Conservation (phyloP, 768 basidiomycete species). For the Antrodiella citrinella region DNA sequence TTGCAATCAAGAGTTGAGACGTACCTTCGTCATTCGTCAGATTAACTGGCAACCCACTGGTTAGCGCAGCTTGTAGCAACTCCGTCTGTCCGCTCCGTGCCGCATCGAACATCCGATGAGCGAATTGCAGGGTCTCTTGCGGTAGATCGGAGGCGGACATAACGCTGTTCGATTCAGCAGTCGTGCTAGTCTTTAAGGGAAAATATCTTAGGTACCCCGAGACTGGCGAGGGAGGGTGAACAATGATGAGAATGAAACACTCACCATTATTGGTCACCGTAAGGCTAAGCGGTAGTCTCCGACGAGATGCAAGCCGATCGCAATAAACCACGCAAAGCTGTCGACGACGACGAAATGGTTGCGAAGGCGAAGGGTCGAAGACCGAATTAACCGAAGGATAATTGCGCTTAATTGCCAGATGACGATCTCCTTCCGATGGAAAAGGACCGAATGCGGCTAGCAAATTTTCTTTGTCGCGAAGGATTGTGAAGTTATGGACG, state of each 20-base stretch:
- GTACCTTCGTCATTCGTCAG: slow-evolving; percentile 66
- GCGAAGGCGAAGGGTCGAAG: neutral
- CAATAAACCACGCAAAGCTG: neutral
- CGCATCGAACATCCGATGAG: slow-evolving; percentile 68
- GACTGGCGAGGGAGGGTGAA: neutral
- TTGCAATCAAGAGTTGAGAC: neutral
- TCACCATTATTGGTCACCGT: neutral
- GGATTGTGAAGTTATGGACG: neutral
- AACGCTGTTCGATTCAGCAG: neutral
- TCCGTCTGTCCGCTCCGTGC: slow-evolving; percentile 51
- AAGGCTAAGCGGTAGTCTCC: neutral
- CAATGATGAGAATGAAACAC: neutral
- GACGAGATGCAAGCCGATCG: neutral
- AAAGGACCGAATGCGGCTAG: neutral
- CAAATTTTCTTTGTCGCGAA: neutral
- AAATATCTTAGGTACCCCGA: neutral
- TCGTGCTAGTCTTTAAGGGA: neutral
- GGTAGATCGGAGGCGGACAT: slow-evolving; percentile 9
- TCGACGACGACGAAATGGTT: neutral
- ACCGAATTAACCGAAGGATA: neutral
- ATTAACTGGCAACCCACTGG: slow-evolving; percentile 63
- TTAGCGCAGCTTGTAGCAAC: slow-evolving; percentile 50
- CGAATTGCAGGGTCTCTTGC: slow-evolving; percentile 37
- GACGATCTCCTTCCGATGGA: neutral
- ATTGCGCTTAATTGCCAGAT: too few species aligned